Conservation (phyloP, 2,329 filamentous ascomycete species). For the Colletotrichum tabaci region DNA sequence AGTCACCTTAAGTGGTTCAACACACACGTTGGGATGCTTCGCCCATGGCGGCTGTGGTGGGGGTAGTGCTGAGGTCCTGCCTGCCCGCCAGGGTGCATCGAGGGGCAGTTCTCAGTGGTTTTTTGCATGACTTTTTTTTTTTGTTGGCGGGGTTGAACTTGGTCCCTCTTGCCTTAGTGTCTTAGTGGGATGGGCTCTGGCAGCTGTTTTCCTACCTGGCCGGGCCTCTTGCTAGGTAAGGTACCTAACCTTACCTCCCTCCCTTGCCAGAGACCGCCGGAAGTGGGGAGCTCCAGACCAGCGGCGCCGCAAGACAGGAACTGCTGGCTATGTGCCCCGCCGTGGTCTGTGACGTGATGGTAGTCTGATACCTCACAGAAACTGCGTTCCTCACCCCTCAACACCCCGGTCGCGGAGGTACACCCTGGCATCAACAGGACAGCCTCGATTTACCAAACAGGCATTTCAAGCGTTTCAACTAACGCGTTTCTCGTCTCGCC, state of each 20-base stretch:
- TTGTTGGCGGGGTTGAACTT: constrained; percentile 46
- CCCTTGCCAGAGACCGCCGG: background rate
- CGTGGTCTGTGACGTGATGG: constrained; percentile 44
- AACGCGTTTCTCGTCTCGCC: constrained; percentile 25
- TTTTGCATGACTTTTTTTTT: constrained; percentile 38
- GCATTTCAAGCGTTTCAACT: constrained; percentile 10
- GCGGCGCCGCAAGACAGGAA: constrained; percentile 4
- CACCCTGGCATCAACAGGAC: constrained; percentile 4
- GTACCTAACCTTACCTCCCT: background rate
- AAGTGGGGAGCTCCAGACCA: constrained; percentile 12
- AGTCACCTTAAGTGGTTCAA: constrained; percentile 38
- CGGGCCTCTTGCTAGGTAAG: background rate
- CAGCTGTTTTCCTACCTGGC: background rate
- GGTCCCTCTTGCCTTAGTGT: constrained; percentile 10
- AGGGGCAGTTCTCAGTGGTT: constrained; percentile 22
- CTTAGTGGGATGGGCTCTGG: constrained; percentile 32
- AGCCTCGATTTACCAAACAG: constrained; percentile 11
- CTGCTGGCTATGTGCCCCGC: constrained; percentile 31
- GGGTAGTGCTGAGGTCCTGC: constrained; percentile 20
- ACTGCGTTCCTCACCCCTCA: constrained; percentile 5
- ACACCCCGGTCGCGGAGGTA: constrained; percentile 13
- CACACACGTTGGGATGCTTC: constrained; percentile 40
- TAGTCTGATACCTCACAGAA: constrained; percentile 36
- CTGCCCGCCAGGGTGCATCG: constrained; percentile 4
- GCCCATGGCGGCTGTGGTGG: constrained; percentile 45